Evolutionary conservation across 2,329 filamentous ascomycete genomes (phyloP), one percentile per base, ranked within the genome.

Genomic region (Penicillium sp.): DNA sequence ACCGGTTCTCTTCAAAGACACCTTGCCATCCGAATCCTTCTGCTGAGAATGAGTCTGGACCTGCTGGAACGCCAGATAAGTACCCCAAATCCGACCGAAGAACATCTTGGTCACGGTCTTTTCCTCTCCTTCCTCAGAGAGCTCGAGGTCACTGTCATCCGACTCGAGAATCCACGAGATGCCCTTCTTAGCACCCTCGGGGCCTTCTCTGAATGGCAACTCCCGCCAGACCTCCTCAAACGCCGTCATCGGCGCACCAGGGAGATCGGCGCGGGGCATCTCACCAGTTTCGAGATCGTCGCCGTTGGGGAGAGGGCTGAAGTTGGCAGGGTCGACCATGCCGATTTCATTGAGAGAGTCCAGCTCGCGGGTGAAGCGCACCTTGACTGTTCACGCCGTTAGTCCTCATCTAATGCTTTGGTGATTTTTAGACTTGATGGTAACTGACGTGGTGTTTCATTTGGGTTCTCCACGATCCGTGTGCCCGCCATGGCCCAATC

Each of bases 211-310:
- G 16, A 79, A 68, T 2, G 73, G 67, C 2, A 77, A 70, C 43
- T 86, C 83, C 1, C 75, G 72, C 88, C 88, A 91, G 2, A 89
- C 69, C 72, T 91, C 89, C 70, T 90, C 87, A 63, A 92, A 91
- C 6, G 70, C 66, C 2, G 69, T 69, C 0, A 75, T 60, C 2
- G 70, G 71, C 7, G 65, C 63, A 3, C 71, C 73, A 1, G 72
- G 68, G 0, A 72, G 55, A 61, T 78, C 74, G n/a, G 70, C 65
- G 14, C 73, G 74, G 24, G 75, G 70, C 77, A 79, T 79, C 1
- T 62, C 63, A 0, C 77, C 77, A 1, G 66, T 73, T 55, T 79
- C 77, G 1, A 79, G 69, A 36, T 73, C 71, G 52, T 78, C 74
- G 3, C 77, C 77, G 55, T 78, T 78, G 0, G 76, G 72, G 13